Percentiles rank a stretch among this genome's conserved stretches.
These are phyloP conservation scores for Trypanosoma mega DNA, from an alignment of 208 protist species.

Conservation along the genomic window DNA sequence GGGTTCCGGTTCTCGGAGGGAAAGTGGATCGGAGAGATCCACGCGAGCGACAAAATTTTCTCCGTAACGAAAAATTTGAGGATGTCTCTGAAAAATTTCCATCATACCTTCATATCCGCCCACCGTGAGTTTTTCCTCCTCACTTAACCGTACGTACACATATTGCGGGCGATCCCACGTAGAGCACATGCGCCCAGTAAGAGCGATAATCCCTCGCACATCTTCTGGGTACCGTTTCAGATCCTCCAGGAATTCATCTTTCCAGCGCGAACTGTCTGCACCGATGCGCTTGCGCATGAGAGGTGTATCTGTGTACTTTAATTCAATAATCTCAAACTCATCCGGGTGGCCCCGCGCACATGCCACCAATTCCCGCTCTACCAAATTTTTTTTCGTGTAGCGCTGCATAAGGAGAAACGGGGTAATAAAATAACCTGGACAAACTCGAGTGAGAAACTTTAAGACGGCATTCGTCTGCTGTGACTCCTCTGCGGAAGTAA, in stretches of 20 bases:
- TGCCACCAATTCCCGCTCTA: conserved; percentile 33
- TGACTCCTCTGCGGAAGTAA: conserved; percentile 21
- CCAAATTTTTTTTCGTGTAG: conserved; percentile 81
- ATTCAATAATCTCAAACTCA: conserved; percentile 63
- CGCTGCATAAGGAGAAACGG: conserved; percentile 68
- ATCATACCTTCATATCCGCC: conserved; percentile 69
- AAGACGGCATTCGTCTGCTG: conserved; percentile 23
- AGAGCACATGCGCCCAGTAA: conserved; percentile 56
- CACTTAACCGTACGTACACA: conserved; percentile 68
- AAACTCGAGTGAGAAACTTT: conserved; percentile 74
- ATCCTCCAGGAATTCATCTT: conserved; percentile 54
- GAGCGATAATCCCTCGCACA: conserved; percentile 43
- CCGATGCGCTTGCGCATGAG: conserved; percentile 65
- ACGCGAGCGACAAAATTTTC: conserved; percentile 69
- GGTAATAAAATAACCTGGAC: conserved; percentile 74
- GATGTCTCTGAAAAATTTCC: conserved; percentile 56
- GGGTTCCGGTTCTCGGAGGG: conserved; percentile 45
- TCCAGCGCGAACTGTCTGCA: conserved; percentile 70
- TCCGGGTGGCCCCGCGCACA: conserved; percentile 32
- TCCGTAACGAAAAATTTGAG: conserved; percentile 63
- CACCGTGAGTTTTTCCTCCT: conserved; percentile 37
- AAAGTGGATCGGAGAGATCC: conserved; percentile 65
- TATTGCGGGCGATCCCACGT: conserved; percentile 83
- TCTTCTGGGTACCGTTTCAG: conserved; percentile 73
- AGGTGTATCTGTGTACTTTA: conserved; percentile 45